Evolutionary conservation across 2,329 filamentous ascomycete genomes (phyloP), one percentile per base, ranked within the genome.

Genomic region (Ophiocordyceps sinensis): DNA sequence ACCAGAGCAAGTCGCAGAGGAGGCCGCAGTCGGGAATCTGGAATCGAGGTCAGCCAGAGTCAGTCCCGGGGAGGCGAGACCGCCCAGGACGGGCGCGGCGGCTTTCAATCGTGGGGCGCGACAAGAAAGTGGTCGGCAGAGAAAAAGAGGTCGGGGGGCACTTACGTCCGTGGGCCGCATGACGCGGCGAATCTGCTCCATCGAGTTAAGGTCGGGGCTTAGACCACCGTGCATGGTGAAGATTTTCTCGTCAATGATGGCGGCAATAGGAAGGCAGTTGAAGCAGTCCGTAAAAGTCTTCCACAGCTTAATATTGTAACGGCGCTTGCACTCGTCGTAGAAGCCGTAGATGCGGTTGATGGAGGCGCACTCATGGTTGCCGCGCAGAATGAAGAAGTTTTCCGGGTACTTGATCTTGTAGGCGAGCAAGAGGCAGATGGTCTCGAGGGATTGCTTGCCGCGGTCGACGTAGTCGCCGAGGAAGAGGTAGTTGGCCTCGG

Each of bases 371-470:
- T 98, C 91, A 73, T 98, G 91, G 73, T 98, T 98, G 49, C 91
- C 91, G 52, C 91, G 86, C 44, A 98, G 78, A 51, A 98, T 84
- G 73, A 98, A 98, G 71, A 98, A 96, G 72, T 98, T 98, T 69
- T 98, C 91, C 38, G 91, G 91, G 63, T 94, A 96, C 71, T 96
- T 96, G 77, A 98, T 94, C 78, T 98, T 98, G 78, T 96, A 98
- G 47, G 87, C 87, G 40, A 98, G 77, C 43, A 98, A 75, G 49
- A 98, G 73, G 70, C 87, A 94, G 66, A 98, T 96, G 51, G 91
- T 96, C 73, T 98, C 91, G 41, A 98, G 81, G 31, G 89, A 95
- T 68, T 98, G 91, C 75, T 98, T 96, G 70, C 91, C 91, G 70
- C 91, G 82, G 64, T 98, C 91, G 56, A 98, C 91, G 58, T 98